phyloP scores from a whole-genome alignment of 129 eudicot species.

The Flaveria robusta region DNA sequence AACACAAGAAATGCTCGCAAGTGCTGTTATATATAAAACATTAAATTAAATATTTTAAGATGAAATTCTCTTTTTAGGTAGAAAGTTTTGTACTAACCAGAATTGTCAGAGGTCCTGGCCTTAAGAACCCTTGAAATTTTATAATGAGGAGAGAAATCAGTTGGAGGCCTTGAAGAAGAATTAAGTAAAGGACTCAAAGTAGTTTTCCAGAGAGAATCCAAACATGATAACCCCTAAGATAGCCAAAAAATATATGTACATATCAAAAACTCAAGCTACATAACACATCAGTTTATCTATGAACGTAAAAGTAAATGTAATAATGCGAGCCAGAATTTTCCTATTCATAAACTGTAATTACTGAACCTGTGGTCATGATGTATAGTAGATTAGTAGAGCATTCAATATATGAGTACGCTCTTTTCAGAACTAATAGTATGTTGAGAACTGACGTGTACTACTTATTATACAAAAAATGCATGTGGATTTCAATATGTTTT shows the following conservation, averaged over 20 bases:
- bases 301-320: neutral
- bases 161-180: constrained; percentile 80
- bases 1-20: constrained; percentile 52
- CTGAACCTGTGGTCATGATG: neutral
- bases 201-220: constrained; percentile 40
- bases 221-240: constrained; percentile 53
- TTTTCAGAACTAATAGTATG: no score
- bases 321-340: neutral
- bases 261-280: neutral
- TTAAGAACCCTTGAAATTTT: constrained; percentile 63
- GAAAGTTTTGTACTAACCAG: constrained; percentile 48
- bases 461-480: no score
- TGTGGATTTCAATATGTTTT: no score
- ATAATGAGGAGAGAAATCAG: constrained; percentile 75
- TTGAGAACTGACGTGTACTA: no score
- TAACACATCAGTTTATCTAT: neutral
- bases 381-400: neutral
- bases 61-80: neutral
- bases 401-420: neutral
- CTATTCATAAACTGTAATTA: neutral
- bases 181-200: constrained; percentile 51
- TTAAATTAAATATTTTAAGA: constrained; percentile 6
- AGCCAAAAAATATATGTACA: constrained; percentile 10
- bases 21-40: constrained; percentile 41
- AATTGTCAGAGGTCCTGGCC: constrained; percentile 59